phyloP scores from a whole-genome alignment of 805 yeast species.

The Cyberlindnera galapagoensis region DNA sequence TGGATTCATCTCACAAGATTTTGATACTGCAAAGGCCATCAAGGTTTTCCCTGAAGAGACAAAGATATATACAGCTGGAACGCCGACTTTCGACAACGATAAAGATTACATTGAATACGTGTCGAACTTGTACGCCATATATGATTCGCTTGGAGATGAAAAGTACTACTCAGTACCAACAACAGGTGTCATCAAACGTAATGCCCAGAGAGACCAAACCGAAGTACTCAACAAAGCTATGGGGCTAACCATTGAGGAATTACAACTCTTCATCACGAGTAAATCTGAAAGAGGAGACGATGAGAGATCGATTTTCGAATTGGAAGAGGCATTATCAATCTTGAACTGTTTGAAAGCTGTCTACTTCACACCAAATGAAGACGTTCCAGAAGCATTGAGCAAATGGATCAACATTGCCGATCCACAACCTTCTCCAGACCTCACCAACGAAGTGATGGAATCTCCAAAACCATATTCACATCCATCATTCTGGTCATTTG shows the following conservation, averaged over 20 bases:
- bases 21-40: slow-evolving; percentile 20
- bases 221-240: slow-evolving; percentile 30
- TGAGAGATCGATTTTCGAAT: slow-evolving; percentile 27
- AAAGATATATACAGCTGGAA: slow-evolving; percentile 34
- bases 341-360: slow-evolving; percentile 53
- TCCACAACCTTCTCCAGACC: slow-evolving; percentile 52
- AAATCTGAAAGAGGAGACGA: slow-evolving; percentile 26
- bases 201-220: slow-evolving; percentile 29
- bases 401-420: slow-evolving; percentile 69
- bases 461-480: slow-evolving; percentile 41
- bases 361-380: slow-evolving; percentile 32
- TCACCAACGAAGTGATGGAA: slow-evolving; percentile 38
- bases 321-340: slow-evolving; percentile 43
- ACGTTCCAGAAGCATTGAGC: slow-evolving; percentile 35
- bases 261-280: slow-evolving; percentile 27
- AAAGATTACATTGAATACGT: slow-evolving; percentile 40
- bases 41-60: slow-evolving; percentile 33
- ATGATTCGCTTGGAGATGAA: slow-evolving; percentile 43
- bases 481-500: slow-evolving; percentile 55
- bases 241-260: slow-evolving; percentile 27
- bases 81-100: slow-evolving; percentile 35
- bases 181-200: slow-evolving; percentile 31
- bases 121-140: slow-evolving; percentile 42
- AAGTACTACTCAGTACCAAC: slow-evolving; percentile 34
- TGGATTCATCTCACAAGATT: slow-evolving; percentile 30